A percentile compares a stretch with the other conserved stretches of the same genome.
These are phyloP conservation scores for Ashbya aceris DNA, from an alignment of 1,139 yeast species.

Conservation along the genomic window DNA sequence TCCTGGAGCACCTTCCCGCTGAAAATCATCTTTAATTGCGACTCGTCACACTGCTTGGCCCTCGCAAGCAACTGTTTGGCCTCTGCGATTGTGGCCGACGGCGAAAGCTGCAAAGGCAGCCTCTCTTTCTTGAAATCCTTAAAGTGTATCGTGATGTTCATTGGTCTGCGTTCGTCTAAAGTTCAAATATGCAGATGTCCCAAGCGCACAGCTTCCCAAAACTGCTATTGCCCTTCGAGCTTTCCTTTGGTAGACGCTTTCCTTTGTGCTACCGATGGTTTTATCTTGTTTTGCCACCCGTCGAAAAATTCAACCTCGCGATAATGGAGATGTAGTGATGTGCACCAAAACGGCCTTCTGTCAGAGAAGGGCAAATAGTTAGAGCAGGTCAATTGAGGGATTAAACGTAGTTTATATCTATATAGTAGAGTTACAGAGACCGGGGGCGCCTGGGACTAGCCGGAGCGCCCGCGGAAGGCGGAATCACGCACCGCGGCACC, in stretches of 20 bases:
- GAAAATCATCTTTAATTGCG: slow-evolving; percentile 80
- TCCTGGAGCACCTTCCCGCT: slow-evolving; percentile 84
- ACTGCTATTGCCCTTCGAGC: no score
- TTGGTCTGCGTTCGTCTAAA: background rate
- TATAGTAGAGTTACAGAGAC: background rate
- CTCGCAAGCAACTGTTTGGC: slow-evolving; percentile 69
- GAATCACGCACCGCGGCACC: no score
- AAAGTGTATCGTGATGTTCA: slow-evolving; percentile 65
- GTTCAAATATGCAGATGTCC: no score
- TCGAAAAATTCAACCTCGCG: background rate
- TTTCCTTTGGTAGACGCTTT: no score
- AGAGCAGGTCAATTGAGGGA: background rate
- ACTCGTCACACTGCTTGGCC: slow-evolving; percentile 58
- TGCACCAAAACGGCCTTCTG: no score
- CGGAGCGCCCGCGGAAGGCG: no score
- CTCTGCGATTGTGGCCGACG: slow-evolving; percentile 54
- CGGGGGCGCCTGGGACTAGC: no score
- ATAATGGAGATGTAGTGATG: slow-evolving; percentile 3
- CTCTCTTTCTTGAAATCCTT: slow-evolving; percentile 91
- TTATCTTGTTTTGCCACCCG: slow-evolving; percentile 4
- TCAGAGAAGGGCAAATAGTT: background rate
- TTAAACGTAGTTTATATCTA: background rate
- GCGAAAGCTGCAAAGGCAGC: slow-evolving; percentile 70
- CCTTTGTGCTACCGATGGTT: slow-evolving; percentile 1
- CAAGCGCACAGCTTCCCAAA: no score